Base-by-base conservation (phyloP, 2,329 filamentous ascomycete species). In the Curvularia eragrostidis region DNA sequence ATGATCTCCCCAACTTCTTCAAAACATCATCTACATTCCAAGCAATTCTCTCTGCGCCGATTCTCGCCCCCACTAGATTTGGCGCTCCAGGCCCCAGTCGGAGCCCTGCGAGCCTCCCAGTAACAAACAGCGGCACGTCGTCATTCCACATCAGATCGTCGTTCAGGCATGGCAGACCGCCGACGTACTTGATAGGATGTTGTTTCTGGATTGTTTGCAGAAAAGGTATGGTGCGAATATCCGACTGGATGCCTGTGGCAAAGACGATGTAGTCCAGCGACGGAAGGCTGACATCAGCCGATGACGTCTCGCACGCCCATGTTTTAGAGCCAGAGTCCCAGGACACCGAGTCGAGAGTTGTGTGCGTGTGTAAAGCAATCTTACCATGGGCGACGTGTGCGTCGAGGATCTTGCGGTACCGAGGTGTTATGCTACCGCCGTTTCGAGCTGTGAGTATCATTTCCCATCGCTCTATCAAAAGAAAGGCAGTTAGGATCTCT, bases 111-210 rank as follows among this genome's bases (percentile, higher is more conserved):
- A 93, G 77, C 51, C 86, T 81, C 1, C 91, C 91, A 0, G 88
- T 87, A 56, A 91, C 76, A 68, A 92, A 93, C 1, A 93, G 75
- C 1, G 91, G 91, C 0, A 94, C 84, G n/a, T 86, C 85, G 0
- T 87, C 81, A 36, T 81, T 81, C 91, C 90, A 94, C 83, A 88
- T 89, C 59, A 94, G 78, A 66, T 94, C 90, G 41, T 93, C 85
- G 2, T 84, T 93, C 50, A 94, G 75, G 62, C 88, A 91, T 0
- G 91, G 91, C 19, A 93, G 78, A 0, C 91, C 91, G 3, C 86
- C 86, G 23, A 85, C 81, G 0, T 80, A 83, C 15, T 85, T 76
- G 32, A 94, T 82, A 0, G 89, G 89, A 59, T 88, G 81, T 18
- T 86, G 81, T 3, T 78, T 61, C 8, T 84, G 75, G 70, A 94